A percentile compares a stretch with the other conserved stretches of the same genome.
phyloP scores from a whole-genome alignment of 2,329 filamentous ascomycete genomes.

The Colletotrichum scovillei region DNA sequence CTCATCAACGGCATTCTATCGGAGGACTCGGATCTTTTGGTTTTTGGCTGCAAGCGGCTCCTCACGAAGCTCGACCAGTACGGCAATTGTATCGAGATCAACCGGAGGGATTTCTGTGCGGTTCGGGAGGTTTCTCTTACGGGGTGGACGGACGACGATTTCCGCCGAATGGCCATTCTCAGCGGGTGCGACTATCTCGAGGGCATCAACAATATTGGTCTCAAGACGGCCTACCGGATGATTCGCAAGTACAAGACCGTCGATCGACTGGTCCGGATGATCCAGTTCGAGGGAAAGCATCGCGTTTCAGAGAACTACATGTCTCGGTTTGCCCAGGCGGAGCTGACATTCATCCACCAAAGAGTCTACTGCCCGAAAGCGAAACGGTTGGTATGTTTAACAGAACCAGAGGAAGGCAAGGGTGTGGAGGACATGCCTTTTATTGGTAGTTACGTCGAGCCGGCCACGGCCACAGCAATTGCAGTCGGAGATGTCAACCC shows the following conservation, averaged over 20 bases:
- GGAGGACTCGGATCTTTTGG: constrained; percentile 94
- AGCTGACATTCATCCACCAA: constrained; percentile 93
- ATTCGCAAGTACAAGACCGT: constrained; percentile 90
- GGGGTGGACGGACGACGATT: constrained; percentile 92
- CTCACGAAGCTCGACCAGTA: constrained; percentile 96
- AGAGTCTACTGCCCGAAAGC: constrained; percentile 88
- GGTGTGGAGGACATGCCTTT: constrained; percentile 80
- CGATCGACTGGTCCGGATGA: constrained; percentile 82
- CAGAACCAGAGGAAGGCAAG: constrained; percentile 70
- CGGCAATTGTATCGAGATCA: constrained; percentile 92
- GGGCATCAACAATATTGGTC: constrained; percentile 84
- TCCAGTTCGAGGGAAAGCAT: constrained; percentile 91
- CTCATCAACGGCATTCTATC: constrained; percentile 90
- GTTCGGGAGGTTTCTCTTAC: constrained; percentile 89
- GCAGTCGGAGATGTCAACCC: constrained; percentile 88
- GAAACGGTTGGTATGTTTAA: constrained; percentile 80
- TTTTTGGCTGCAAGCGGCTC: constrained; percentile 91
- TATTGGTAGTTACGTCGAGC: constrained; percentile 79
- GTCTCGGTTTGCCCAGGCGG: constrained; percentile 84
- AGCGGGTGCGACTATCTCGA: constrained; percentile 97
- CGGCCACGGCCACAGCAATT: constrained; percentile 77
- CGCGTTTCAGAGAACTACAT: constrained; percentile 85
- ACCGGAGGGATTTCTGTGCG: constrained; percentile 86
- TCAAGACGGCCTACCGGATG: constrained; percentile 94
- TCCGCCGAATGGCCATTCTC: constrained; percentile 94